These are phyloP conservation scores for Penicillium waksmanii DNA, from an alignment of 495 filamentous ascomycete genomes.

Conservation along the genomic window DNA sequence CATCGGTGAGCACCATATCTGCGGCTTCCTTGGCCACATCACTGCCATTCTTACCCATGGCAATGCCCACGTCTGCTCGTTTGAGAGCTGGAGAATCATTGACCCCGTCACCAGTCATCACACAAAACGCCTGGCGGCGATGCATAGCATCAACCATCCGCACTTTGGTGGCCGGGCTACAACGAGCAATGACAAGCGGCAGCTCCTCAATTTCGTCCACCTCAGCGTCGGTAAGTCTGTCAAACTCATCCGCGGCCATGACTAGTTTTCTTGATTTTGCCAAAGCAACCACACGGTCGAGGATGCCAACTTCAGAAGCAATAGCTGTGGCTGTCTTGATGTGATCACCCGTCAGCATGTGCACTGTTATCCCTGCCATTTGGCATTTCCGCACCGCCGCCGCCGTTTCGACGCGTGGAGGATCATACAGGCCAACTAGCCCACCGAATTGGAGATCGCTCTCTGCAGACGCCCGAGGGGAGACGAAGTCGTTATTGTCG, in stretches of 20 bases:
- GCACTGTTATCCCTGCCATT: conserved; percentile 65
- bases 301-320: conserved; percentile 65
- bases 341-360: conserved; percentile 74
- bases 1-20: conserved; percentile 86
- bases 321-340: conserved; percentile 65
- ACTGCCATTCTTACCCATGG: conserved; percentile 80
- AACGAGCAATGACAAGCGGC: conserved; percentile 71
- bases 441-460: conserved; percentile 59
- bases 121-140: conserved; percentile 63
- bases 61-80: conserved; percentile 80
- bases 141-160: conserved; percentile 74
- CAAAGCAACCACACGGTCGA: conserved; percentile 50
- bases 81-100: conserved; percentile 83
- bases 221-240: conserved; percentile 59
- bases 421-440: conserved; percentile 68
- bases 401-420: conserved; percentile 67
- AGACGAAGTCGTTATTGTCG: conserved; percentile 27
- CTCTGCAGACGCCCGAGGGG: conserved; percentile 51
- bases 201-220: conserved; percentile 64
- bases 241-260: conserved; percentile 68
- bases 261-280: conserved; percentile 55
- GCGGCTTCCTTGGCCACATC: conserved; percentile 91
- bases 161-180: conserved; percentile 69
- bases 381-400: conserved; percentile 56
- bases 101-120: conserved; percentile 82